Base-by-base conservation (phyloP, 441 rosid species). In the Dalechampia spathulata region DNA sequence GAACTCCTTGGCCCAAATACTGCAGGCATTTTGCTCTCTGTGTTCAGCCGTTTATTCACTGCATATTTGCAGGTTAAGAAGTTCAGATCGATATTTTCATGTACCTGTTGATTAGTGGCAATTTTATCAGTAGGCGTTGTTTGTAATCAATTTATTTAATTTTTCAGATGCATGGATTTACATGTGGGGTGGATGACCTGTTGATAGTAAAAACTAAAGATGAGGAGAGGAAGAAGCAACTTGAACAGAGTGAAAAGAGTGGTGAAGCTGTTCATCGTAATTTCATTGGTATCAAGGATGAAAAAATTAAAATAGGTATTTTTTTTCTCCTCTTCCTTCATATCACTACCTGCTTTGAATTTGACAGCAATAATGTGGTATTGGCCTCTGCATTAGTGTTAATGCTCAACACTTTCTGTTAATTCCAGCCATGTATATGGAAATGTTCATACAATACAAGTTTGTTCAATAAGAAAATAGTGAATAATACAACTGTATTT, bases 181-280 rank as follows among this genome's bases (percentile, higher is more conserved):
- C 99, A 3, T 94, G 99, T 78, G 99, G 99, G 62, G 90, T 94
- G 52, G 98, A 94, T 73, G 99, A 94, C 75, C 96, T 94, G 63
- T 76, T 94, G 72, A 74, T 94, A 57, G 59, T 72, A 69, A 75
- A 82, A 74, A 77, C 71, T 51, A 76, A 77, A 58, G 99, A 94
- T 61, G 65, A 53, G 61, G 75, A 69, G 75, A 83, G 99, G 77
- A 76, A 78, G 63, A 77, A 72, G 53, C 90, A 81, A 64, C 98
- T 94, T 65, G 82, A 85, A 73, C 71, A 68, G 57, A 82, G 90
- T 72, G 90, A 83, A 72, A 55, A 59, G 57, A 78, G 75, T 69
- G 98, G 96, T 58, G 86, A 81, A 73, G 74, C 58, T 57, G 84
- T 85, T 65, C 95, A 90, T 65, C 81, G 83, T 44, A 78, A 82